Percentiles rank a stretch among this genome's conserved stretches.
Evolutionary conservation across 2,329 filamentous ascomycete genomes (phyloP).

Genomic region (Trichoderma aggressivum): DNA sequence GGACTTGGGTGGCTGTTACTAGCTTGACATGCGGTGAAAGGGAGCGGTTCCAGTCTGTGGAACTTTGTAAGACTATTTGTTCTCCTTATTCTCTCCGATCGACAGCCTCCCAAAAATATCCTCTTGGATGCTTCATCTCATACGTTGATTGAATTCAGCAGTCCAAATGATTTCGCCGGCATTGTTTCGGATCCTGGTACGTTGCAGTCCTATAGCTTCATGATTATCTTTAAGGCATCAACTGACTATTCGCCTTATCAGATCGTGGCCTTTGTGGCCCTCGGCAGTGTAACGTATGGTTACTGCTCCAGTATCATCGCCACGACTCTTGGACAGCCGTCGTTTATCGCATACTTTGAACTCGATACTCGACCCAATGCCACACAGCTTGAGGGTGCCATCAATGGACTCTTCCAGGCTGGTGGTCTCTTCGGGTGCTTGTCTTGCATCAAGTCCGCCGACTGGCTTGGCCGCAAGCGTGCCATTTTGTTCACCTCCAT

Average conservation of each 20-base stretch:
- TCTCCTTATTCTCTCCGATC: not conserved
- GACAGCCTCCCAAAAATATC: not conserved
- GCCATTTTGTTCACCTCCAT: not conserved
- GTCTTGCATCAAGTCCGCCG: not conserved
- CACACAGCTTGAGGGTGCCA: not conserved
- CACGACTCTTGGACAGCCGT: not conserved
- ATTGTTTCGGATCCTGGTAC: not conserved
- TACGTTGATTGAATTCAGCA: not conserved
- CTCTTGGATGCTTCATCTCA: not conserved
- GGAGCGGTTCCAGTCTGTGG: not conserved
- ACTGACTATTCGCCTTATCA: not conserved
- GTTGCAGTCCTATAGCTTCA: not conserved
- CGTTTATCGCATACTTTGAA: not conserved
- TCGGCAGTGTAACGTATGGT: not conserved
- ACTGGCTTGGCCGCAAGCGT: not conserved
- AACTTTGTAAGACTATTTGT: not conserved
- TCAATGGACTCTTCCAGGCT: not conserved
- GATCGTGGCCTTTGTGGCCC: not conserved
- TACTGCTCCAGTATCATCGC: slow-evolving; percentile 8
- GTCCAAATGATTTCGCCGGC: not conserved
- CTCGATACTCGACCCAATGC: not conserved
- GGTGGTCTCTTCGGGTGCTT: not conserved
- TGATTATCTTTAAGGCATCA: too few species aligned
- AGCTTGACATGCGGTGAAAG: not conserved
- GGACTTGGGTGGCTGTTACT: not conserved